Base-by-base conservation (phyloP, 805 yeast species). In the Diddensiella caesifluorescens region DNA sequence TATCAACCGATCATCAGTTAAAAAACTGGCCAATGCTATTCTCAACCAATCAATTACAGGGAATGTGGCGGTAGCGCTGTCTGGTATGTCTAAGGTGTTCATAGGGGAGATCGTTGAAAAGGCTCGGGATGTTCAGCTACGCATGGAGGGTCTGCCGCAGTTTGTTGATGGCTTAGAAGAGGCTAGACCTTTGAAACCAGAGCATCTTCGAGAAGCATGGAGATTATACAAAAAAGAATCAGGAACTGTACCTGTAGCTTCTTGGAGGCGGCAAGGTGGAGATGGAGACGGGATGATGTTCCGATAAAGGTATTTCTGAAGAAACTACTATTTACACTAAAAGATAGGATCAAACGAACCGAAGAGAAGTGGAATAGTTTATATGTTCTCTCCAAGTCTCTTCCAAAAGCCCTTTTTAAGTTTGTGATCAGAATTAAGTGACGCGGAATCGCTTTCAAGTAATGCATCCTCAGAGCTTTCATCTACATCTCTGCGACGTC, bases 181-280 rank as follows among this genome's bases (percentile, higher is more conserved):
- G n/a, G 47, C 27, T 22, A 23, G 41, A 36, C 95, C 95, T 1
- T 60, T 89, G 34, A 68, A 77, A 25, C 95, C 97, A 0, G 88
- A 84, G 46, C 94, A 89, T 56, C 71, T 89, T 22, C 64, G 94
- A 38, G 95, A 87, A 53, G 96, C 96, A 0, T 85, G 94, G 90
- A 68, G 94, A 51, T 60, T 83, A 36, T 83, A 80, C 51, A 77
- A 75, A 50, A 49, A 71, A 32, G 95, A 88, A 54, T 76, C 73
- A 39, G 79, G 81, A 23, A 73, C 79, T 2, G 72, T 78, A 1
- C 77, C 83, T 4, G 67, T 69, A 6, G 73, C 80, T 1, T 75
- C 77, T 40, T 83, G 89, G 86, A 68, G 89, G 44, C 61, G 71
- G 5, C 85, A 82, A 55, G 86, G 86, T 10, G 80, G 80, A 3